Evolutionary conservation across 2,329 filamentous ascomycete genomes (phyloP).

Genomic region (Verticillium zaregamsianum): DNA sequence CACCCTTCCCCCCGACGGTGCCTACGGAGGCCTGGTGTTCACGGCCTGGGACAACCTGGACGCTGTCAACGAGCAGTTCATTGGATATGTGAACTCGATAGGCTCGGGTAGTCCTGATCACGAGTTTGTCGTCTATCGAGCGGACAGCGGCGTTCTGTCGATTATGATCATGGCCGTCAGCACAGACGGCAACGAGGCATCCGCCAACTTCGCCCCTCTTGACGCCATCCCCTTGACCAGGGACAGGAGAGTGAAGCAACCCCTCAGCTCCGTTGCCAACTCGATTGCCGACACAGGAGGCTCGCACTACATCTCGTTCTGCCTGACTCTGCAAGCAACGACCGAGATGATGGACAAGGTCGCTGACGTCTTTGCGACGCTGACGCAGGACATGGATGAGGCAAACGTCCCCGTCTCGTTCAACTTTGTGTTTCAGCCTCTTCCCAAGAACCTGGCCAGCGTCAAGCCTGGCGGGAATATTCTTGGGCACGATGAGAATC

Average conservation of each 20-base stretch:
- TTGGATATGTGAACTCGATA: neutral
- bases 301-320: slow-evolving; percentile 4
- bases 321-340: slow-evolving; percentile 1
- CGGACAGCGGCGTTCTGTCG: neutral
- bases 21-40: slow-evolving; percentile 2
- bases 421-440: slow-evolving; percentile 9
- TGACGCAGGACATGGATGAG: neutral
- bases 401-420: slow-evolving; percentile 4
- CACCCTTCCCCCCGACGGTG: neutral
- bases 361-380: slow-evolving; percentile 1
- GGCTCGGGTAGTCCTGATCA: slow-evolving; percentile 1
- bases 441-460: slow-evolving; percentile 7
- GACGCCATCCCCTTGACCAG: slow-evolving; percentile 2
- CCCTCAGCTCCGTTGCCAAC: slow-evolving; percentile 1
- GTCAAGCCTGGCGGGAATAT: slow-evolving; percentile 5
- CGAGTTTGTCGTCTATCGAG: neutral
- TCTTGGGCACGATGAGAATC: slow-evolving; percentile 4
- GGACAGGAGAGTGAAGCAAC: neutral
- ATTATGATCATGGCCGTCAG: slow-evolving; percentile 4
- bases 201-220: slow-evolving; percentile 1
- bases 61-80: neutral
- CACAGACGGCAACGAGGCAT: slow-evolving; percentile 6
- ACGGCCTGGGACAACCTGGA: neutral
- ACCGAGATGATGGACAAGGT: slow-evolving; percentile 2
- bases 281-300: slow-evolving; percentile 4